Evolutionary conservation across 371 early-diverging fungal genomes (phyloP), one percentile per base, ranked within the genome.

Genomic region (Apophysomyces trapeziformis): DNA sequence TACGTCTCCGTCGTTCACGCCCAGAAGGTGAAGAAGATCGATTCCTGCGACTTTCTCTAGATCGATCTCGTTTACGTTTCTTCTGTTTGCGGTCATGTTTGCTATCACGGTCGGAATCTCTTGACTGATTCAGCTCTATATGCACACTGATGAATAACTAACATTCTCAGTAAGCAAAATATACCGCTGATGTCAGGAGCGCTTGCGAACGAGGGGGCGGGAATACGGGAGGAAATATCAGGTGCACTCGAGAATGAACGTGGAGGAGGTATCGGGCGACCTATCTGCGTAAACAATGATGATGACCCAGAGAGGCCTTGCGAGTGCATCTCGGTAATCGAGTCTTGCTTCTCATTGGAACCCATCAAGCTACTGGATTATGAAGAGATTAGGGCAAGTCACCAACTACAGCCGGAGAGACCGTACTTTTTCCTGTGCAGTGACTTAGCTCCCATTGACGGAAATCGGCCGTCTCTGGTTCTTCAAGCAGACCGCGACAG

Each of bases 201-300:
- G 41, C 76, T 76, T 2, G 76, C 70, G 46, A 76, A 79, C 1
- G 76, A 67, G 18, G 79, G 78, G 16, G 59, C 47, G 26, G 63
- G 54, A 46, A 60, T 63, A 7, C 38, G 41, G 5, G 62, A 18
- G 13, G 46, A 57, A 8, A 71, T 43, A 37, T 59, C 64, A 1
- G 78, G 78, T 38, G 78, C 78, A 41, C 71, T 62, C 5, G 46
- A 45, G 18, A 75, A 74, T 8, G 70, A 70, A 9, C 73, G 78
- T 41, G 69, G 69, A 35, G 65, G 64, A 44, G 67, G 64, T 32
- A 67, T 26, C 56, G 54, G 5, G 21, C 54, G 54, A 11, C 54
- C 21, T 21, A 50, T 7, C 11, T 50, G 54, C 54, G 54, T 21
- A 26, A 50, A 50, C 21, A 16, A 9, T 3, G 54, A 50, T 26